These are phyloP conservation scores for Escovopsis sp. DNA, from an alignment of 2,329 filamentous ascomycete species.

Conservation along the genomic window DNA sequence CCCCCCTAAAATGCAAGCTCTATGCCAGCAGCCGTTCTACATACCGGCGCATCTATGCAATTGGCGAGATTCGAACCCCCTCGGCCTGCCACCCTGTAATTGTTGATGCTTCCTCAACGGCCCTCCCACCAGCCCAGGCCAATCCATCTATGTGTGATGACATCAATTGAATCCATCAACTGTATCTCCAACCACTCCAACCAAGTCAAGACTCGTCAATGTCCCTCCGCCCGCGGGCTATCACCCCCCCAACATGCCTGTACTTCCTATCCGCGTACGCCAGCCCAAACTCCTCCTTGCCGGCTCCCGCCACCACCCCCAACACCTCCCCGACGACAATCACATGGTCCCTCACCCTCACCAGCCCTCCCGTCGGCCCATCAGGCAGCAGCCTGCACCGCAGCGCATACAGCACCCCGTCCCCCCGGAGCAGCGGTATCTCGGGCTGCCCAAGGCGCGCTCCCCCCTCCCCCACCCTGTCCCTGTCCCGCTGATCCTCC, in stretches of 20 bases:
- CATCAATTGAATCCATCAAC: too few species aligned
- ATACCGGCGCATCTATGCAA: too few species aligned
- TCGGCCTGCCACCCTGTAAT: too few species aligned
- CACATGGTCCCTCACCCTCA: slow-evolving; percentile 36
- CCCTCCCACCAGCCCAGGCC: too few species aligned
- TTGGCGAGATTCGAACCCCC: too few species aligned
- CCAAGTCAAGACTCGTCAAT: too few species aligned
- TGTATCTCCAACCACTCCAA: too few species aligned
- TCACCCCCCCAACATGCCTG: slow-evolving; percentile 25
- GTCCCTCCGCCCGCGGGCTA: slow-evolving; percentile 10
- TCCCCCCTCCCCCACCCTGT: neutral
- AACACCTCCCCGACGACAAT: slow-evolving; percentile 37
- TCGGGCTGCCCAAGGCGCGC: neutral
- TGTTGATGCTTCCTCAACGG: too few species aligned
- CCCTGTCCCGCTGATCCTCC: too few species aligned
- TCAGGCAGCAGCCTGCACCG: slow-evolving; percentile 28
- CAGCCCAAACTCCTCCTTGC: slow-evolving; percentile 27
- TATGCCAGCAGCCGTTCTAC: too few species aligned
- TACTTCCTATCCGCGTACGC: slow-evolving; percentile 36
- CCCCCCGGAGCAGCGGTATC: slow-evolving; percentile 30
- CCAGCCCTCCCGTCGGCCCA: slow-evolving; percentile 23
- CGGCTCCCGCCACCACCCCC: slow-evolving; percentile 24
- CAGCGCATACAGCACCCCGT: slow-evolving; percentile 38
- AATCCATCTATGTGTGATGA: too few species aligned
- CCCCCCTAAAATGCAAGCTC: too few species aligned